Conservation (phyloP, 169 alveolate species). For the Plasmodium coatneyi region DNA sequence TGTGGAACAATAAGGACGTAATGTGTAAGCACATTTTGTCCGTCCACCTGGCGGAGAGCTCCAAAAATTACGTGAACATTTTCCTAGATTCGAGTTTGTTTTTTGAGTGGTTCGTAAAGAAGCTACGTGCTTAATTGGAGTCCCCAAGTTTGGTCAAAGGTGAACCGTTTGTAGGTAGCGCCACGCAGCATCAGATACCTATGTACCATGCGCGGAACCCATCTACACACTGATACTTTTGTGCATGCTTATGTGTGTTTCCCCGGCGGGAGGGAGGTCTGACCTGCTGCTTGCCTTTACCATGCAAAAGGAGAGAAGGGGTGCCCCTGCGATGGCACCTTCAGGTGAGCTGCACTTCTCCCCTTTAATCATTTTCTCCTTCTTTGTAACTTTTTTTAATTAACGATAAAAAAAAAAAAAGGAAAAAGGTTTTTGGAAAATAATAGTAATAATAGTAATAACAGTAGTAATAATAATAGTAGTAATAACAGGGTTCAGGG, state of each 20-base stretch:
- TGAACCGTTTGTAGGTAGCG: conserved; percentile 9
- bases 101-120: conserved; percentile 60
- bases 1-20: conserved; percentile 38
- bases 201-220: neutral
- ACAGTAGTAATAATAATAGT: neutral
- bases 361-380: neutral
- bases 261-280: neutral
- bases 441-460: neutral
- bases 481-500: neutral
- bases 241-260: neutral
- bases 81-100: conserved; percentile 26
- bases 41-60: conserved; percentile 55
- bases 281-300: neutral
- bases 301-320: neutral
- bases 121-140: conserved; percentile 10
- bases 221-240: neutral
- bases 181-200: neutral
- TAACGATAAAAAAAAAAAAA: conserved; percentile 21
- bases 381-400: conserved; percentile 34
- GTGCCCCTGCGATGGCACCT: neutral
- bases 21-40: conserved; percentile 66
- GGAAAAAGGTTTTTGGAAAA: conserved; percentile 5
- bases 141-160: neutral
- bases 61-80: conserved; percentile 35
- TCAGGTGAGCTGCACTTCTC: neutral